phyloP scores from a whole-genome alignment of 306 rosid species.

The Rubus parviflorus region DNA sequence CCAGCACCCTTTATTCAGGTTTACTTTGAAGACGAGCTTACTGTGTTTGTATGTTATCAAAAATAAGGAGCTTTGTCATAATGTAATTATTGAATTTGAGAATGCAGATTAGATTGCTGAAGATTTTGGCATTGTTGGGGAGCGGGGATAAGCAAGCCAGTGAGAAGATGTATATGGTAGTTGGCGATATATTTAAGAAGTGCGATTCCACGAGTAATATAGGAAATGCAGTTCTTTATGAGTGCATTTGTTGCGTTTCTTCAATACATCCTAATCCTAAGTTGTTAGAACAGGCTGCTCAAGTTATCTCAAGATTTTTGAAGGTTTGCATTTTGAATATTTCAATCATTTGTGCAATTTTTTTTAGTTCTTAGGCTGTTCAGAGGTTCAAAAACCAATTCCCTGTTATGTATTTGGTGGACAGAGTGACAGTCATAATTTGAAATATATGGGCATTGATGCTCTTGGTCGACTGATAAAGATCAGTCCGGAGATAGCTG shows the following conservation, averaged over 20 bases:
- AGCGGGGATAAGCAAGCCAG: constrained; percentile 88
- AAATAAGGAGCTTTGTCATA: background rate
- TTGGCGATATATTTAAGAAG: constrained; percentile 80
- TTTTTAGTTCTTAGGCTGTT: background rate
- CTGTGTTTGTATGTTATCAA: background rate
- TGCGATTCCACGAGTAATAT: constrained; percentile 74
- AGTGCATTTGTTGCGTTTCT: constrained; percentile 77
- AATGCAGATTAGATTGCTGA: constrained; percentile 84
- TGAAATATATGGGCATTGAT: constrained; percentile 98
- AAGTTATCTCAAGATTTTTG: constrained; percentile 81
- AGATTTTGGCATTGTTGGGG: constrained; percentile 80
- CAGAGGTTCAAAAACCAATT: background rate
- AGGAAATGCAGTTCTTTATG: constrained; percentile 91
- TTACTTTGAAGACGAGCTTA: background rate
- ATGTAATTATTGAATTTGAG: constrained; percentile 6
- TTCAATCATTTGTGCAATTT: background rate
- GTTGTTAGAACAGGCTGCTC: constrained; percentile 81
- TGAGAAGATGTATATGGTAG: constrained; percentile 79
- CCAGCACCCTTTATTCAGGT: constrained; percentile 97
- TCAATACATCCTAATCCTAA: constrained; percentile 73
- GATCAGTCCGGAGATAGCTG: constrained; percentile 86
- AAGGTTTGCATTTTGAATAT: constrained; percentile 52
- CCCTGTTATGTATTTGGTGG: constrained; percentile 19
- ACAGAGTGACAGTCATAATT: constrained; percentile 97
- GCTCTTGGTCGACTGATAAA: constrained; percentile 89